phyloP scores from a whole-genome alignment of 257 asterid genomes.

The Solanum acaule region DNA sequence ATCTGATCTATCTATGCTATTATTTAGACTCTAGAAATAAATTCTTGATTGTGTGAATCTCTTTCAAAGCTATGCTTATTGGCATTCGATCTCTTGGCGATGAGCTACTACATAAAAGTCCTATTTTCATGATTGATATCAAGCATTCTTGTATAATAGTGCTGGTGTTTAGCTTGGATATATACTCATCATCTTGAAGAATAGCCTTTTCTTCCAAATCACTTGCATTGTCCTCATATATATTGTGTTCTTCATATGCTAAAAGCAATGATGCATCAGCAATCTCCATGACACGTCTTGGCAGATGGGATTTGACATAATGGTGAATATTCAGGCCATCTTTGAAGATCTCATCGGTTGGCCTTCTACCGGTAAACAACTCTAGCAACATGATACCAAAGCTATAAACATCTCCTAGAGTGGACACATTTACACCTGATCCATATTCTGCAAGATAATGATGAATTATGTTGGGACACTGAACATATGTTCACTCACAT shows the following conservation, averaged over 20 bases:
- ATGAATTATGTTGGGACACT: background rate
- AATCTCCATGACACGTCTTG: slow-evolving; percentile 11
- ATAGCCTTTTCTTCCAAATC: background rate
- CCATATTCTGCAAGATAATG: slow-evolving; percentile 33
- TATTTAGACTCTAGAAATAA: background rate
- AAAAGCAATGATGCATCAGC: slow-evolving; percentile 5
- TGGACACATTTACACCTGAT: slow-evolving; percentile 24
- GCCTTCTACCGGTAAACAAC: slow-evolving; percentile 34
- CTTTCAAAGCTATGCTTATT: background rate
- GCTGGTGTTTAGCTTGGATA: background rate
- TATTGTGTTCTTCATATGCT: background rate
- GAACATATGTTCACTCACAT: background rate
- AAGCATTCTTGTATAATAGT: background rate
- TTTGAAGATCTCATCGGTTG: slow-evolving; percentile 24
- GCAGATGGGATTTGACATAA: slow-evolving; percentile 17
- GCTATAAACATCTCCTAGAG: slow-evolving; percentile 39
- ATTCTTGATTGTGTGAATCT: background rate
- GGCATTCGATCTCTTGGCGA: background rate
- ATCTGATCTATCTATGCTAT: background rate
- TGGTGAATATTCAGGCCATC: slow-evolving; percentile 29
- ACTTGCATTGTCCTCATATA: background rate
- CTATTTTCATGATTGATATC: background rate
- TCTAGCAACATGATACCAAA: slow-evolving; percentile 45
- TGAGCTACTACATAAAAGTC: slow-evolving; percentile 4
- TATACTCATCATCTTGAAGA: background rate